Base-by-base conservation (phyloP, 257 asterid species). In the Dorcoceras hygrometricum region DNA sequence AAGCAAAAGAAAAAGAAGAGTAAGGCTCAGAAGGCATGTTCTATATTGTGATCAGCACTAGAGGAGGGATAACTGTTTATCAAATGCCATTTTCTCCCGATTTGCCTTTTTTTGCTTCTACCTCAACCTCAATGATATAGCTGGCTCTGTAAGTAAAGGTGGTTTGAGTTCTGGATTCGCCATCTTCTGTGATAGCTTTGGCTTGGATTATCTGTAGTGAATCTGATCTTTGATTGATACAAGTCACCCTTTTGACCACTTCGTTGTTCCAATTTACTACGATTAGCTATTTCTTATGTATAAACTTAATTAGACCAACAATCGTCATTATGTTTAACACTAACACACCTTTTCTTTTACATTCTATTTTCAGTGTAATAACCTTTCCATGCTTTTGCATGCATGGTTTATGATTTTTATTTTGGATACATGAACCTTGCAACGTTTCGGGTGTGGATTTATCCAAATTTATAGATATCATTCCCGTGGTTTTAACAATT, bases 31-130 rank as follows among this genome's bases (percentile, higher is more conserved):
- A 83, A 75, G 72, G 84, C 84, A 58, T 83, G 89, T 63, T 86
- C 97, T 39, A 83, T 86, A 77, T 83, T 92, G 92, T 92, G 84
- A 89, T 80, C 82, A 66, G 65, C 73, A 62, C 43, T 78, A 71
- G 78, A 58, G 73, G 73, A 63, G 63, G 54, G 79, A 66, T 74
- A 57, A 25, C 68, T 65, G 48, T 19, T 73, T 65, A 24, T 67
- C 60, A 62, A 58, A 66, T 71, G 14, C 36, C 61, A 28, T 64
- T 77, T 72, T 1, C 56, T 59, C 70, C 61, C 63, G 57, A 23
- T 65, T 76, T 68, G 83, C 59, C 78, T 76, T 32, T 79, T 53
- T 64, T 62, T 73, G 73, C 82, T 75, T 79, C 77, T 57, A 67
- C 75, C 81, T 76, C 51, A 39, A 39, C 4, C 51, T 19, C 51